Conservation (phyloP, 2,329 filamentous ascomycete species). For the Phialocephala subalpina region DNA sequence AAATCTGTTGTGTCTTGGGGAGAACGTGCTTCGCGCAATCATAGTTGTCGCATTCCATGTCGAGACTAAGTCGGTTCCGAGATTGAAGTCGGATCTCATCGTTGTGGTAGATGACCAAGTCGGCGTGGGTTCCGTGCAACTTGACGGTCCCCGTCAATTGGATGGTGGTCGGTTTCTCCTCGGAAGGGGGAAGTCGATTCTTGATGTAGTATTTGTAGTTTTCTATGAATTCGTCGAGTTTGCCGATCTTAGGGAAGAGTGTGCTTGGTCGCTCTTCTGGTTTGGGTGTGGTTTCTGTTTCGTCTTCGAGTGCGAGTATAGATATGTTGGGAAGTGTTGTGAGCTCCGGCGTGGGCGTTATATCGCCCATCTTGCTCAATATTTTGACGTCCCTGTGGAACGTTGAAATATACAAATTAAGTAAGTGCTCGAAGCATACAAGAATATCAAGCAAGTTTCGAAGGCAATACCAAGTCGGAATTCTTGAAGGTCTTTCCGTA, state of each 20-base stretch:
- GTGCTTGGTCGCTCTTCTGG: slow-evolving; percentile 7
- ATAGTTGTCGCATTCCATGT: slow-evolving; percentile 18
- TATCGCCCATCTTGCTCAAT: background rate
- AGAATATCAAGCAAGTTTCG: background rate
- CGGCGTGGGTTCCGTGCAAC: slow-evolving; percentile 37
- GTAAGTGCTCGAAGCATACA: background rate
- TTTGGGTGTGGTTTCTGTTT: background rate
- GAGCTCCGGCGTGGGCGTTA: background rate
- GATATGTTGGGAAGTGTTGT: background rate
- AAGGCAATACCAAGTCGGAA: background rate
- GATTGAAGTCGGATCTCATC: slow-evolving; percentile 32
- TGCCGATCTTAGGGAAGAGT: slow-evolving; percentile 35
- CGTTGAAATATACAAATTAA: background rate
- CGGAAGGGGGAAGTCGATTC: background rate
- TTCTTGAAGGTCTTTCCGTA: background rate
- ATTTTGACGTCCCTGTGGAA: background rate
- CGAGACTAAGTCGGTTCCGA: slow-evolving; percentile 28
- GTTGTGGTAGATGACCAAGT: slow-evolving; percentile 31
- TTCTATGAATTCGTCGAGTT: slow-evolving; percentile 22
- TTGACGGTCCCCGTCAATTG: slow-evolving; percentile 36
- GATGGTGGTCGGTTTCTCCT: background rate
- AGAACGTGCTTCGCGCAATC: slow-evolving; percentile 23
- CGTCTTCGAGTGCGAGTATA: background rate
- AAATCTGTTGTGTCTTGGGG: slow-evolving; percentile 14
- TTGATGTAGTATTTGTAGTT: slow-evolving; percentile 18